These are phyloP conservation scores for Sphagnum tenellum DNA, from an alignment of 225 moss, liverwort and hornwort species.

Conservation along the genomic window DNA sequence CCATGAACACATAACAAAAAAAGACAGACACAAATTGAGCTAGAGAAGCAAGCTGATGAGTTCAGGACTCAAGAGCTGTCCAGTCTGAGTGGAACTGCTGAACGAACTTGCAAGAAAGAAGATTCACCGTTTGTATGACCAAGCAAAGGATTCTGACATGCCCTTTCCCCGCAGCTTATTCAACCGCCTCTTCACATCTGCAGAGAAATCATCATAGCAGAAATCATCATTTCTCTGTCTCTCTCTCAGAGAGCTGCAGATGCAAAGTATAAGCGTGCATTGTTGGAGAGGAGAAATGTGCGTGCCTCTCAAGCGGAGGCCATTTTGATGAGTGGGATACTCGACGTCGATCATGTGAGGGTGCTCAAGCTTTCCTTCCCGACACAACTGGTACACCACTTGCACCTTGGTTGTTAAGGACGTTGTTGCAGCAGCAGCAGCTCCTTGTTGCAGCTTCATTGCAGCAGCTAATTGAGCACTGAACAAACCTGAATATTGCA, in stretches of 20 bases:
- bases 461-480: too few species aligned
- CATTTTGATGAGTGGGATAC: slow-evolving; percentile 48
- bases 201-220: too few species aligned
- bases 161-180: slow-evolving; percentile 77
- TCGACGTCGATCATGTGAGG: slow-evolving; percentile 83
- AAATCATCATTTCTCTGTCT: too few species aligned
- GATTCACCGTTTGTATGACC: slow-evolving; percentile 62
- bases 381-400: slow-evolving; percentile 61
- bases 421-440: neutral
- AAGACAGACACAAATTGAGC: too few species aligned
- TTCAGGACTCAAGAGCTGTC: too few species aligned
- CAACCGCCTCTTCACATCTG: slow-evolving; percentile 84
- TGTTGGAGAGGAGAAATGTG: neutral
- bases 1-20: too few species aligned
- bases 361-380: slow-evolving; percentile 55
- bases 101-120: neutral
- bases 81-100: too few species aligned
- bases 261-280: too few species aligned
- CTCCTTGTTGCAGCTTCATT: too few species aligned
- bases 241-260: too few species aligned
- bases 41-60: too few species aligned
- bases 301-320: slow-evolving; percentile 59
- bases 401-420: slow-evolving; percentile 39
- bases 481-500: too few species aligned
- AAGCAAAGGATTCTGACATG: slow-evolving; percentile 81